Conservation (phyloP, 1,284 basidiomycete genomes). For the Trametes hirsuta region DNA sequence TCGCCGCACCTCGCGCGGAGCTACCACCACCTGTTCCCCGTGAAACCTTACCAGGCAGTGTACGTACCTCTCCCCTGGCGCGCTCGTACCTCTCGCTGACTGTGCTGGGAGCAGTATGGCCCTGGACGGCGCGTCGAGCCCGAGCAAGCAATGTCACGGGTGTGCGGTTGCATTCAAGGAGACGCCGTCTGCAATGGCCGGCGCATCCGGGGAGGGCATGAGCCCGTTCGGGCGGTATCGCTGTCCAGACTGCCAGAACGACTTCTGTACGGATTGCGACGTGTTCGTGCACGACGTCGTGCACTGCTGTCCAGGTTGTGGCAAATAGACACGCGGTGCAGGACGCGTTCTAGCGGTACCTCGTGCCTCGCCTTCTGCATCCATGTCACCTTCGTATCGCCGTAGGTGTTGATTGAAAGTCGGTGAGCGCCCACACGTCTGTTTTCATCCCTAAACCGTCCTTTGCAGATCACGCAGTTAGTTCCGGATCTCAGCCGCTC, state of each 20-base stretch:
- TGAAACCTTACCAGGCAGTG: constrained; percentile 81
- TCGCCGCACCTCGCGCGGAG: constrained; percentile 96
- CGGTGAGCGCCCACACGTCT: background rate
- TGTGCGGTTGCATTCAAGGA: constrained; percentile 70
- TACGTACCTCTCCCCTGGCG: constrained; percentile 46
- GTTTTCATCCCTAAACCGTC: background rate
- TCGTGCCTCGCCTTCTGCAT: background rate
- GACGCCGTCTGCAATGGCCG: constrained; percentile 24
- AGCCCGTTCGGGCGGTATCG: constrained; percentile 81
- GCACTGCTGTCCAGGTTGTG: constrained; percentile 59
- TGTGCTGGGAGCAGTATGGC: constrained; percentile 37
- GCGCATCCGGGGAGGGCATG: constrained; percentile 60
- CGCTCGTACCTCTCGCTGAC: background rate
- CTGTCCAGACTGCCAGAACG: constrained; percentile 57
- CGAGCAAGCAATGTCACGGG: constrained; percentile 60
- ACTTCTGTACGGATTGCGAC: constrained; percentile 69
- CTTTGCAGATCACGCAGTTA: background rate
- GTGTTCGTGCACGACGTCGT: constrained; percentile 64
- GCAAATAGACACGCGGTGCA: constrained; percentile 38
- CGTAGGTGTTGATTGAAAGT: background rate
- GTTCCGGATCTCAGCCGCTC: background rate
- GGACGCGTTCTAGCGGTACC: background rate
- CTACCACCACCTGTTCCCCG: constrained; percentile 94
- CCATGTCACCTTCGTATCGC: background rate
- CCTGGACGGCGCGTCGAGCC: constrained; percentile 40